Evolutionary conservation across 2,329 filamentous ascomycete genomes (phyloP), one percentile per base, ranked within the genome.

Genomic region (Lachnellula hyalina): DNA sequence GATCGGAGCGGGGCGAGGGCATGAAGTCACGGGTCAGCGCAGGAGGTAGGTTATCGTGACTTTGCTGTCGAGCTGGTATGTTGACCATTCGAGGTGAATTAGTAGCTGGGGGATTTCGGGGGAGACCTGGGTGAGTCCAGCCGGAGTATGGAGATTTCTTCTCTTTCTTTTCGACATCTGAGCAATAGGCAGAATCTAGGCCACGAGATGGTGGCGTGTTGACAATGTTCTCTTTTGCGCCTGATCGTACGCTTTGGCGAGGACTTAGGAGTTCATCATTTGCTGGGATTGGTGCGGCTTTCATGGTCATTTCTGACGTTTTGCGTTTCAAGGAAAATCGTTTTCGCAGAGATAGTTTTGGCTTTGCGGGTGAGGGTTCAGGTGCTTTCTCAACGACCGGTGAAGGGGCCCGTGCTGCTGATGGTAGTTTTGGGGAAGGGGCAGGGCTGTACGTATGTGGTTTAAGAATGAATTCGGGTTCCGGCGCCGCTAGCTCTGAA

Each of bases 1-100:
- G 72, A 19, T 82, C 79, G 0, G 78, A 80, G 17, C 73, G 72
- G 2, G 79, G 79, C 3, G 63, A 65, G 2, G 64, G 58, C 2
- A 65, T 49, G 52, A 60, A 58, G 25, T 61, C 59, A 38, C 57
- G 51, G 5, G 49, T 52, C 3, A 62, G 42, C 5, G 58, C 49
- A n/a, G 56, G 56, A 36, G 54, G 47, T 34, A 54, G 21, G 15
- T 28, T 46, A 14, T 12, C 49, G 28, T 38, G 40, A 28, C n/a
- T 21, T 51, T 34, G 2, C n/a, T 21, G 45, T 51, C 34, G 57
- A 54, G 45, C 49, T 54, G 49, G 44, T 49, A 21, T 35, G 46
- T 19, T 19, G 36, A 47, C 14, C 7, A 41, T 41, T 21, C 50
- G 53, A 51, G 59, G 57, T 23, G 34, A 56, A 21, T 34, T 51